Evolutionary conservation across 2,329 filamentous ascomycete species (phyloP).

Genomic region (Pyrenophora graminea): DNA sequence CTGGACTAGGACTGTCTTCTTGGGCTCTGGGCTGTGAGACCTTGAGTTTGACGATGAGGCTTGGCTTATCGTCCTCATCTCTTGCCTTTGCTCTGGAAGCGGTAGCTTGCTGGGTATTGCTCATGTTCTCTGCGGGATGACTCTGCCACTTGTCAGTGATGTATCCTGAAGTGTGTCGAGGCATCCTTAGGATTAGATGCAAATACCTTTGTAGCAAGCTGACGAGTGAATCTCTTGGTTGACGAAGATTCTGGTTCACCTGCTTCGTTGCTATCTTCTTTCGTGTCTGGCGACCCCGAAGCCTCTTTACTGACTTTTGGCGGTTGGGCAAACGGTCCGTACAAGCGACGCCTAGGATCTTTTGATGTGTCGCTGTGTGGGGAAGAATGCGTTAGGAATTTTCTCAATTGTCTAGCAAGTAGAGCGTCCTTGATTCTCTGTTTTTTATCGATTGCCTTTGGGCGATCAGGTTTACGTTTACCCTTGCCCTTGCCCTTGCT

Average conservation of each 20-base stretch:
- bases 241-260: neutral
- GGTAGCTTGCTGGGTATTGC: rapidly evolving
- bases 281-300: neutral
- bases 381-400: neutral
- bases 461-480: neutral
- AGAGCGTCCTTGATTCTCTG: neutral
- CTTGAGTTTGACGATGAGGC: conserved; percentile 3
- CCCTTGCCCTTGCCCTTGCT: neutral
- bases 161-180: too few relatives aligned
- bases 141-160: neutral
- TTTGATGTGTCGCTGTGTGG: neutral
- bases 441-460: neutral
- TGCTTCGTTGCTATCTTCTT: neutral
- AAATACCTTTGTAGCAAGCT: too few relatives aligned
- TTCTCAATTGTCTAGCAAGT: neutral
- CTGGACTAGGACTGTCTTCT: too few relatives aligned
- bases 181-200: too few relatives aligned
- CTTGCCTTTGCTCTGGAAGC: neutral
- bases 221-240: too few relatives aligned
- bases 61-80: neutral
- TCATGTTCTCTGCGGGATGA: neutral
- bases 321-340: neutral
- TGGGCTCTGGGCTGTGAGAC: neutral
- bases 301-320: neutral
- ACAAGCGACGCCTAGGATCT: conserved; percentile 2